These are phyloP conservation scores for Incumbomyces lentus DNA, from an alignment of 2,329 filamentous ascomycete species.

Conservation along the genomic window DNA sequence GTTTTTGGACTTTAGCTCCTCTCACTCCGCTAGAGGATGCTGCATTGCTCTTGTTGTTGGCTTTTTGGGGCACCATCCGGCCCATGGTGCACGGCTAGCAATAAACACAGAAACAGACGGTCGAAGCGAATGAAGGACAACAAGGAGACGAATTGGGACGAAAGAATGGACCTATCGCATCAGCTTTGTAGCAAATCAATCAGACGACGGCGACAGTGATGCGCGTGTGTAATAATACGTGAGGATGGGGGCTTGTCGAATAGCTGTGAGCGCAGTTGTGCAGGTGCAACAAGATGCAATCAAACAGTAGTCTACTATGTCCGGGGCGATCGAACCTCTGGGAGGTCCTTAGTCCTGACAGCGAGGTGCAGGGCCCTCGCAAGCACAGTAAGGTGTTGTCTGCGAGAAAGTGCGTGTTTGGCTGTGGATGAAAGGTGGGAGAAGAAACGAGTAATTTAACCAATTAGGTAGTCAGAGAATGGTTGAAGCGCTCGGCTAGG, in stretches of 20 bases:
- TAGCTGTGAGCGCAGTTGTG: conserved; percentile 5
- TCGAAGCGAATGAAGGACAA: conserved; percentile 1
- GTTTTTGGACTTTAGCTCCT: conserved; percentile 19
- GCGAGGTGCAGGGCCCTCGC: too few relatives aligned
- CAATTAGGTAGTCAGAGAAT: too few relatives aligned
- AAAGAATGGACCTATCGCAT: conserved; percentile 4
- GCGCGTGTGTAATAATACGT: not conserved
- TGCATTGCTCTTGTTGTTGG: conserved; percentile 1
- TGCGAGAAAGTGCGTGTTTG: too few relatives aligned
- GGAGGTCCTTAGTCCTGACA: not conserved
- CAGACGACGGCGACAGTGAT: not conserved
- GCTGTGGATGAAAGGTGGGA: too few relatives aligned
- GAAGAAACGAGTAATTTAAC: too few relatives aligned
- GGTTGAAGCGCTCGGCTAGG: too few relatives aligned
- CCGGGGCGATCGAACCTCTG: not conserved
- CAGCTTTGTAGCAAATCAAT: conserved; percentile 1
- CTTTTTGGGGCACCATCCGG: conserved; percentile 3
- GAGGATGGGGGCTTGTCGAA: not conserved
- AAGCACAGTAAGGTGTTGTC: too few relatives aligned
- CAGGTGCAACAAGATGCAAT: conserved; percentile 2
- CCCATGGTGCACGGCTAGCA: conserved; percentile 1
- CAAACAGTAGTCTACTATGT: conserved; percentile 6
- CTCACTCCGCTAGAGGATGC: not conserved
- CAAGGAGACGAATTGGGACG: conserved; percentile 1
- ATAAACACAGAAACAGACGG: not conserved